Evolutionary conservation across 176 grass and related monocot genomes (phyloP).

Genomic region (Juncus inflexus): DNA sequence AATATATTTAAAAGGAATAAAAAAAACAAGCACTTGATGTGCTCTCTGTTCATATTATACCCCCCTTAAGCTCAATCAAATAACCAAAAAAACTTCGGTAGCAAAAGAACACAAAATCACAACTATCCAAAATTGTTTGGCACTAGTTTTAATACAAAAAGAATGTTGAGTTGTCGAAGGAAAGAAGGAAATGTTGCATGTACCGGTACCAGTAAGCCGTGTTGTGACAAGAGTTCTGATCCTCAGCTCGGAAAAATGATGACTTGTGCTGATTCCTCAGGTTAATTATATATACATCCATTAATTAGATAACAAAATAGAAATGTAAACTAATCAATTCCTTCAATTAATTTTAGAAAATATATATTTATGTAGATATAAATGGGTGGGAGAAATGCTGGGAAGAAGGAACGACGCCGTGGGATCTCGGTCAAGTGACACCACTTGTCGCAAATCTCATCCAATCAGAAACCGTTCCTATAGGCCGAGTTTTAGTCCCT

Average conservation of each 20-base stretch:
- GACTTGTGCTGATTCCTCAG: neutral
- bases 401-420: conserved; percentile 61
- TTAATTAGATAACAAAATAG: too few species aligned
- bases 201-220: conserved; percentile 8
- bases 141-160: neutral
- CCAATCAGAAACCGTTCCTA: conserved; percentile 57
- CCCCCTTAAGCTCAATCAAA: neutral
- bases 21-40: too few species aligned
- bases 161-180: neutral
- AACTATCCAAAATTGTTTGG: neutral
- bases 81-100: neutral
- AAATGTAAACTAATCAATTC: too few species aligned
- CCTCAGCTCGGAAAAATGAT: conserved; percentile 14
- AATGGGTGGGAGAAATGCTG: conserved; percentile 78
- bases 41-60: neutral
- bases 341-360: too few species aligned
- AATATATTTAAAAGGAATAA: too few species aligned
- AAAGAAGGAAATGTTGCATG: neutral
- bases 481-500: conserved; percentile 72
- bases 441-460: conserved; percentile 54
- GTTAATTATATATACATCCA: neutral
- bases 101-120: neutral
- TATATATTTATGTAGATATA: conserved; percentile 16
- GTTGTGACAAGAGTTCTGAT: conserved; percentile 3
- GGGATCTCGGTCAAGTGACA: conserved; percentile 71